Evolutionary conservation across 1,139 yeast species (phyloP).

Genomic region (Debaryomyces udenii): DNA sequence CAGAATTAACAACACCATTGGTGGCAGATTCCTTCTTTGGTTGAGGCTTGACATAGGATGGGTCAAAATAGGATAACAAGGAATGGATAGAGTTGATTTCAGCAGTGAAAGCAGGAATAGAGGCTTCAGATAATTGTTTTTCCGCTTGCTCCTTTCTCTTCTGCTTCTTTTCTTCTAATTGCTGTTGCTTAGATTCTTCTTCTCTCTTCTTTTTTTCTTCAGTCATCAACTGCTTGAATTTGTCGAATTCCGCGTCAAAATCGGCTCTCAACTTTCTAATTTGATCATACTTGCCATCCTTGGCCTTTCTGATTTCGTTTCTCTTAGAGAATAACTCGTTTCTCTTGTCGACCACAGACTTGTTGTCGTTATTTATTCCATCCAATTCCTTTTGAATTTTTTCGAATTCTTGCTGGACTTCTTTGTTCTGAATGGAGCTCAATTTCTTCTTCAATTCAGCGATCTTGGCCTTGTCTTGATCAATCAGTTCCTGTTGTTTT

Average conservation of each 20-base stretch:
- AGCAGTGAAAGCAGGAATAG: constrained; percentile 80
- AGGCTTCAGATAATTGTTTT: constrained; percentile 64
- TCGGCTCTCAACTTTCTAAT: constrained; percentile 69
- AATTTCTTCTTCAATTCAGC: constrained; percentile 73
- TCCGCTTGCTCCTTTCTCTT: constrained; percentile 70
- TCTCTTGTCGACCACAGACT: constrained; percentile 68
- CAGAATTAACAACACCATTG: constrained; percentile 26
- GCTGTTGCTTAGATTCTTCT: constrained; percentile 62
- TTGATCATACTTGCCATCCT: constrained; percentile 66
- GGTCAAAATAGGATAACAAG: constrained; percentile 75
- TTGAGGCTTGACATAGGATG: constrained; percentile 68
- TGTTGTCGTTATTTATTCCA: constrained; percentile 59
- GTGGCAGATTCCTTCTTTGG: constrained; percentile 29
- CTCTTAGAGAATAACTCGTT: constrained; percentile 66
- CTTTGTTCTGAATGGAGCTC: constrained; percentile 64
- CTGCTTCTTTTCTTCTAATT: constrained; percentile 60
- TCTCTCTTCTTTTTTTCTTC: constrained; percentile 72
- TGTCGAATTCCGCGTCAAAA: constrained; percentile 69
- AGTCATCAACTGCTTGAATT: constrained; percentile 69
- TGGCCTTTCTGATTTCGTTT: constrained; percentile 66
- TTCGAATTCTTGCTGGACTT: constrained; percentile 62
- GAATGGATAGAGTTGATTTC: constrained; percentile 77
- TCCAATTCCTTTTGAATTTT: constrained; percentile 65
- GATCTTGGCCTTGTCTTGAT: constrained; percentile 76
- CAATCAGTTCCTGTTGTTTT: constrained; percentile 77